A percentile compares a stretch with the other conserved stretches of the same genome.
Evolutionary conservation across 1,139 yeast species (phyloP).

Genomic region (Meyerozyma sp.): DNA sequence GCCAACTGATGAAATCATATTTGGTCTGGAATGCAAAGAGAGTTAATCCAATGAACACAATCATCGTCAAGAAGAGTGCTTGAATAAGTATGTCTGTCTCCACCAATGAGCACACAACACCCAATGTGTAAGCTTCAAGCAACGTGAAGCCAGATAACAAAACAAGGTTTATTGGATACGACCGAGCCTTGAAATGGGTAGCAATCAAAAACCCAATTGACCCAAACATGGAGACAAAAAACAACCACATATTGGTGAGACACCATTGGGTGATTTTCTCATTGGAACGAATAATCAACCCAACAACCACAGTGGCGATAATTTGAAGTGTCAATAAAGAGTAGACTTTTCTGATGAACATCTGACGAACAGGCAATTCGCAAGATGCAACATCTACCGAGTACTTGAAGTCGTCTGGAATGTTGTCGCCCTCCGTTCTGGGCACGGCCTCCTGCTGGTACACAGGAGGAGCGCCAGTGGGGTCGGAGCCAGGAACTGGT

Average conservation of each 20-base stretch:
- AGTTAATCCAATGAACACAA: conserved; percentile 72
- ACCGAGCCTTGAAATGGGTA: conserved; percentile 53
- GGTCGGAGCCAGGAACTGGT: conserved; percentile 3
- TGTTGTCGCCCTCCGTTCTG: conserved; percentile 33
- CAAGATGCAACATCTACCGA: conserved; percentile 75
- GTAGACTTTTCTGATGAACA: conserved; percentile 77
- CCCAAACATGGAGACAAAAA: conserved; percentile 52
- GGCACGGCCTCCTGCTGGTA: conserved; percentile 17
- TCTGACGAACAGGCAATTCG: conserved; percentile 67
- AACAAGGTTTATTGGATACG: conserved; percentile 57
- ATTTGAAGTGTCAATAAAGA: conserved; percentile 64
- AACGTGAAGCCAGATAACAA: conserved; percentile 64
- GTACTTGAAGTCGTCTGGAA: conserved; percentile 82
- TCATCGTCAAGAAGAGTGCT: conserved; percentile 64
- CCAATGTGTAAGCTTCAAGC: conserved; percentile 70
- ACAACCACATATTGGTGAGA: conserved; percentile 54
- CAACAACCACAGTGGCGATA: conserved; percentile 54
- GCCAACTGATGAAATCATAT: conserved; percentile 74
- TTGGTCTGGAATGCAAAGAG: conserved; percentile 76
- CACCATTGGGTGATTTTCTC: conserved; percentile 53
- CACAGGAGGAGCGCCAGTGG: conserved; percentile 18
- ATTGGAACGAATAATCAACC: conserved; percentile 48
- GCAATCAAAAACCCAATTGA: conserved; percentile 60
- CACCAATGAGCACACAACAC: conserved; percentile 59
- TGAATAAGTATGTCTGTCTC: conserved; percentile 64